A percentile compares a stretch with the other conserved stretches of the same genome.
These are phyloP conservation scores for Craterostigma plantagineum DNA, from an alignment of 257 asterid genomes.

Conservation along the genomic window DNA sequence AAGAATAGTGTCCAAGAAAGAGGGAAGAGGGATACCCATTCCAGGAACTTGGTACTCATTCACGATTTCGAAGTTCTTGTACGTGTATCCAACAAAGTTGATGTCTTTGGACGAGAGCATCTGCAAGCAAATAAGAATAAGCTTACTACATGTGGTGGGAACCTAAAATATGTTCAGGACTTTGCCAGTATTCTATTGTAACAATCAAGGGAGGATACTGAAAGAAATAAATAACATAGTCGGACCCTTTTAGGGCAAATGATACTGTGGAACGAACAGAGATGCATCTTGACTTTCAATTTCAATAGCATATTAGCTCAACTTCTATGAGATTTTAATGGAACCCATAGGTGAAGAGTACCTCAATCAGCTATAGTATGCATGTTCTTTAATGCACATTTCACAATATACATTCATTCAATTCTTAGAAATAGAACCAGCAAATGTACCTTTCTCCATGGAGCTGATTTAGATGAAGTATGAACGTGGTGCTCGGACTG, in stretches of 20 bases:
- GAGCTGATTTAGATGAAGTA: slow-evolving; percentile 38
- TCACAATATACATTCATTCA: slow-evolving; percentile 2
- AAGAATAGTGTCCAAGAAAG: slow-evolving; percentile 5
- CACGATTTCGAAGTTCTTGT: slow-evolving; percentile 94
- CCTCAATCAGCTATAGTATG: no score
- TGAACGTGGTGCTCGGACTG: slow-evolving; percentile 30
- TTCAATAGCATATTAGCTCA: no score
- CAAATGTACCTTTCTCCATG: slow-evolving; percentile 57
- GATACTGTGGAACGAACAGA: no score
- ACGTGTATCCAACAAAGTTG: slow-evolving; percentile 92
- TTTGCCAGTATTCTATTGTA: no score
- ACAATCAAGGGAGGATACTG: no score
- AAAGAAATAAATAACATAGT: no score
- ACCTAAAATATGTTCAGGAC: slow-evolving; percentile 3
- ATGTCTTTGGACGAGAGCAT: slow-evolving; percentile 94
- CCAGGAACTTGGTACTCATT: slow-evolving; percentile 93
- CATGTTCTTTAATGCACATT: no score
- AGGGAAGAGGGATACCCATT: slow-evolving; percentile 42
- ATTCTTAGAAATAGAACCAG: slow-evolving; percentile 1
- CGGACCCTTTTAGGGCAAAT: no score
- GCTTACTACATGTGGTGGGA: slow-evolving; percentile 4
- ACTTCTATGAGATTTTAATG: no score
- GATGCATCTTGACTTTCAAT: no score
- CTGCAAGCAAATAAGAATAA: slow-evolving; percentile 22
- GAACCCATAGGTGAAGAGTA: no score